Evolutionary conservation across 306 rosid species (phyloP).

Genomic region (Oemleria cerasiformis): DNA sequence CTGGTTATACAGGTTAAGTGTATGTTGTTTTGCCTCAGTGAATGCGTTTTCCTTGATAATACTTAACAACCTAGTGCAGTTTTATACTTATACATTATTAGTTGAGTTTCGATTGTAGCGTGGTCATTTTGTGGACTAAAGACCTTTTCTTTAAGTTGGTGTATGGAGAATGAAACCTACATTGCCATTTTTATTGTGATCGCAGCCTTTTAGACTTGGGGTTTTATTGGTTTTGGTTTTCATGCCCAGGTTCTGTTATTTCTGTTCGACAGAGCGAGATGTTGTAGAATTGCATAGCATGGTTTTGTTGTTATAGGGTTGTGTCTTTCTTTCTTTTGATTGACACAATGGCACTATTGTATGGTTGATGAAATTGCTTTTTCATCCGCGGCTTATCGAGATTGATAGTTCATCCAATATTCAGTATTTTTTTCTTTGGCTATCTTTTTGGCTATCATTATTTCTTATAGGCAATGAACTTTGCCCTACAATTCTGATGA

Average conservation of each 20-base stretch:
- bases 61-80: constrained; percentile 13
- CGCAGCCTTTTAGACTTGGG: constrained; percentile 10
- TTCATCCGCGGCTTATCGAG: constrained; percentile 14
- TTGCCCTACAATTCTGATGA: constrained; percentile 22
- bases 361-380: constrained; percentile 12
- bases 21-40: constrained; percentile 72
- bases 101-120: constrained; percentile 26
- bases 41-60: constrained; percentile 21
- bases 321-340: background rate
- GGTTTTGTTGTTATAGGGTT: constrained; percentile 19
- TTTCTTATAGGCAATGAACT: constrained; percentile 20
- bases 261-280: constrained; percentile 50
- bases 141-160: constrained; percentile 3
- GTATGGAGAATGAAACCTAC: constrained; percentile 23
- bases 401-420: constrained; percentile 9
- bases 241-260: constrained; percentile 34
- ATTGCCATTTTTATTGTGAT: constrained; percentile 18
- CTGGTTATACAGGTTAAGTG: constrained; percentile 40
- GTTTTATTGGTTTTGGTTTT: constrained; percentile 16
- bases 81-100: constrained; percentile 14
- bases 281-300: constrained; percentile 16
- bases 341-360: background rate
- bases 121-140: constrained; percentile 24
- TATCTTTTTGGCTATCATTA: constrained; percentile 16
- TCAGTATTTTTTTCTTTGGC: constrained; percentile 15